Evolutionary conservation across 208 protist species (phyloP).

Genomic region (Tritrichomonas musculus): DNA sequence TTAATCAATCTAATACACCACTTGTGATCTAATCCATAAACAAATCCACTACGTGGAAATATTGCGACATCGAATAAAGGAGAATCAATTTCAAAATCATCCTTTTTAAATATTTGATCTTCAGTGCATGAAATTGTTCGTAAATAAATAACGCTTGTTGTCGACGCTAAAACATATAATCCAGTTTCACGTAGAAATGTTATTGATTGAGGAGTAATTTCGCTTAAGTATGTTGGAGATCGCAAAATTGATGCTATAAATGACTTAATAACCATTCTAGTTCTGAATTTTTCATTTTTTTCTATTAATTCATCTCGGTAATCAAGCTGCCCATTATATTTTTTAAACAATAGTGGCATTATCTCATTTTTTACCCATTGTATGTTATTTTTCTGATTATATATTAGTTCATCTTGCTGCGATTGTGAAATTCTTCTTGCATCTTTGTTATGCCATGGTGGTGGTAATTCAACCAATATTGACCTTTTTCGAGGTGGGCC

Average conservation of each 20-base stretch:
- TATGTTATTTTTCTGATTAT: neutral
- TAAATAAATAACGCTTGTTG: neutral
- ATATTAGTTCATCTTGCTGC: neutral
- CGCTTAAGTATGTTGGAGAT: neutral
- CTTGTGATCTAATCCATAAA: neutral
- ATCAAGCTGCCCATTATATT: neutral
- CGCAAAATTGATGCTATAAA: neutral
- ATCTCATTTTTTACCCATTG: neutral
- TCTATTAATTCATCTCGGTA: neutral
- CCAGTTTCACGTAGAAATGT: neutral
- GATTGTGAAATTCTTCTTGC: neutral
- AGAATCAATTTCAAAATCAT: neutral
- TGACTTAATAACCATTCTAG: neutral
- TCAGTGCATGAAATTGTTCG: neutral
- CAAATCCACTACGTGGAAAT: neutral
- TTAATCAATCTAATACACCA: neutral
- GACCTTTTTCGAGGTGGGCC: neutral
- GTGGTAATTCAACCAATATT: constrained; percentile 9
- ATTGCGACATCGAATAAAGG: neutral
- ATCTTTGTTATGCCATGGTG: constrained; percentile 1
- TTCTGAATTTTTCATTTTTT: neutral
- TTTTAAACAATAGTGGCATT: neutral
- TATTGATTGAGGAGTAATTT: neutral
- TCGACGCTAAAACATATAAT: neutral
- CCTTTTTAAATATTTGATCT: neutral